Evolutionary conservation across 2,329 filamentous ascomycete genomes (phyloP).

Genomic region (Aspergillus awamori): DNA sequence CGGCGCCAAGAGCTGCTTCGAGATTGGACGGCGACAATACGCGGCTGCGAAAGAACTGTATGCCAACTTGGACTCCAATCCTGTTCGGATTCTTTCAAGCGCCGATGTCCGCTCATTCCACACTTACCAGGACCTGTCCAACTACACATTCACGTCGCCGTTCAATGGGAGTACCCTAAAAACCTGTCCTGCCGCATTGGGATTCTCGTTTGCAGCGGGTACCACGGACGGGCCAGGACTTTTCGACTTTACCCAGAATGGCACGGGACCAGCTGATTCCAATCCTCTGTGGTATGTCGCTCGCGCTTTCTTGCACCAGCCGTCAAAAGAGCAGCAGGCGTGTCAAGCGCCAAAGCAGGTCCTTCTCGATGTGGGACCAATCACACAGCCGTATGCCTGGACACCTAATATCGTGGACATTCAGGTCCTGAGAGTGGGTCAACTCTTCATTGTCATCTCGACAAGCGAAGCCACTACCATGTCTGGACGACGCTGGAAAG

Average conservation of each 20-base stretch:
- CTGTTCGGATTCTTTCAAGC: constrained; percentile 55
- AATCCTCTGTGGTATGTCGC: constrained; percentile 83
- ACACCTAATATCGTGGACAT: constrained; percentile 89
- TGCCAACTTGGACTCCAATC: constrained; percentile 52
- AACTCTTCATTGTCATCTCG: constrained; percentile 79
- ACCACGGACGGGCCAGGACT: constrained; percentile 89
- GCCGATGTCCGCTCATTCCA: constrained; percentile 78
- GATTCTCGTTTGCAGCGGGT: constrained; percentile 90
- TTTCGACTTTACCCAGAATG: constrained; percentile 92
- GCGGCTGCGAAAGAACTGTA: constrained; percentile 55
- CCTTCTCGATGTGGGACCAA: constrained; percentile 82
- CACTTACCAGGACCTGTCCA: constrained; percentile 79
- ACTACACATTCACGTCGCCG: constrained; percentile 71
- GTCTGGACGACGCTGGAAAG: constrained; percentile 84
- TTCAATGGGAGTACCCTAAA: constrained; percentile 63
- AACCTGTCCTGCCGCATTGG: constrained; percentile 85
- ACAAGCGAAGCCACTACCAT: constrained; percentile 91
- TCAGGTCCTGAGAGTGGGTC: constrained; percentile 80
- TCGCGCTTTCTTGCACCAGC: constrained; percentile 70
- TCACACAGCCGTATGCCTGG: constrained; percentile 80
- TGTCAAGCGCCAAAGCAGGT: constrained; percentile 86
- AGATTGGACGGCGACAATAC: constrained; percentile 52
- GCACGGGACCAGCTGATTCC: constrained; percentile 68
- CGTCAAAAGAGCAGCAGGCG: constrained; percentile 67
- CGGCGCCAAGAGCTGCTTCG: constrained; percentile 53